Evolutionary conservation across 108 stramenopile genomes (phyloP), one percentile per base, ranked within the genome.

Genomic region (Cylindrotheca closterium): DNA sequence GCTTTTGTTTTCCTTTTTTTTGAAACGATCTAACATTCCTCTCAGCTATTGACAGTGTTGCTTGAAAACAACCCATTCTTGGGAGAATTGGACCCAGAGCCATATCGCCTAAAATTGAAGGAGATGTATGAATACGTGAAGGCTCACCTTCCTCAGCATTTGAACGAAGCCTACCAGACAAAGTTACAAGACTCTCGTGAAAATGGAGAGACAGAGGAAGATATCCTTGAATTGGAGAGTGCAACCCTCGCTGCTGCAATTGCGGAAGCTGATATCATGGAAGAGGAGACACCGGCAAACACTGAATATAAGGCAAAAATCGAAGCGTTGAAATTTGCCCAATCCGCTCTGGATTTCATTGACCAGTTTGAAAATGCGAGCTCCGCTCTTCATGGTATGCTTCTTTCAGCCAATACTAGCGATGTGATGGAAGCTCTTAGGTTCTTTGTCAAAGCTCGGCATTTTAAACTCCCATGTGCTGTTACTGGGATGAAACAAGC

Each of bases 61-160:
- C 73, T 99, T 17, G 96, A 96, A 70, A 83, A 94, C 70, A 99
- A 99, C 69, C 98, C 97, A 0, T 99, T 79, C 83, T 82, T 83
- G 79, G 93, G 90, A 54, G 70, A 77, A 33, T 84, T 99, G 31
- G 93, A 97, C 68, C 93, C 95, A 0, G 73, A 63, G 47, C 85
- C 87, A 27, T 96, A 94, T 71, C 60, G 60, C 12, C 72, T 66
- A 47, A 95, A 95, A 71, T 70, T 95, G 25, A 58, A 52, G 18
- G 87, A 89, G 49, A 72, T 90, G 34, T 84, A 86, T 54, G 58
- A 62, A n/a, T 75, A 74, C 30, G 66, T 93, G 7, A 81, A 83
- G 68, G 61, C 66, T 23, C 88, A 89, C 65, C 58, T 93, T 49
- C 92, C 92, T 8, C 62, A 37, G 22, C 64, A 78, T 46, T 76